Evolutionary conservation across 176 grass and related monocot genomes (phyloP), one percentile per base, ranked within the genome.

Genomic region (Aegilops longissima): DNA sequence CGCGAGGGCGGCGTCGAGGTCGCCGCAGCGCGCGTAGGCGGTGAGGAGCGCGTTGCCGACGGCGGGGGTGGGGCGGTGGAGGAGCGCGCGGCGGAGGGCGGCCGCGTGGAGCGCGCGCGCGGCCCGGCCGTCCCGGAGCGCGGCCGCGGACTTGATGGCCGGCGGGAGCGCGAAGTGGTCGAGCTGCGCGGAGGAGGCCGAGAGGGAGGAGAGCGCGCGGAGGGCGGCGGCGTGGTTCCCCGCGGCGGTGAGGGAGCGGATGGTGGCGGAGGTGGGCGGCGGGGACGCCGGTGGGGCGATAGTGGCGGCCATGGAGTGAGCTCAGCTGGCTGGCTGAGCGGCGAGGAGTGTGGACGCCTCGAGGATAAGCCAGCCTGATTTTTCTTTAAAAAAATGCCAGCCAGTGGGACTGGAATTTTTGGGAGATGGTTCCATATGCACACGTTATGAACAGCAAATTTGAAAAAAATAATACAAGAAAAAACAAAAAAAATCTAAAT

Each of bases 101-200:
- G 78, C 75, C 3, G 78, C 90, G 36, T 95, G 90, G 25, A 95
- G 72, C 20, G 91, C 66, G 76, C 83, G 51, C 36, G 85, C 78
- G 2, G 72, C 24, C 9, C 58, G 21, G 78, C 66, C 40, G 81
- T 95, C 64, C 6, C 36, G 71, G 11, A 92, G 66, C 47, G 87
- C 82, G 8, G 90, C 54, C 9, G 85, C 82, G 4, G 90, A 88
- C 82, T 89, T 92, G 44, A 92, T 38, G 39, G 93, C 90, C 0
- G 90, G 87, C 17, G 93, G 90, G 78, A 95, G 89, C 27, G 93
- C 85, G 42, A 95, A 92, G 83, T 95, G 63, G 73, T 95, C 78
- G 4, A 88, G 78, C 13, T 20, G 40, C 23, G 85, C 56, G 65
- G 84, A 87, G 61, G 86, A 66, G 52, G 79, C 56, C 7, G 84